Evolutionary conservation across 805 yeast species (phyloP).

Genomic region (Komagataella phaffii): DNA sequence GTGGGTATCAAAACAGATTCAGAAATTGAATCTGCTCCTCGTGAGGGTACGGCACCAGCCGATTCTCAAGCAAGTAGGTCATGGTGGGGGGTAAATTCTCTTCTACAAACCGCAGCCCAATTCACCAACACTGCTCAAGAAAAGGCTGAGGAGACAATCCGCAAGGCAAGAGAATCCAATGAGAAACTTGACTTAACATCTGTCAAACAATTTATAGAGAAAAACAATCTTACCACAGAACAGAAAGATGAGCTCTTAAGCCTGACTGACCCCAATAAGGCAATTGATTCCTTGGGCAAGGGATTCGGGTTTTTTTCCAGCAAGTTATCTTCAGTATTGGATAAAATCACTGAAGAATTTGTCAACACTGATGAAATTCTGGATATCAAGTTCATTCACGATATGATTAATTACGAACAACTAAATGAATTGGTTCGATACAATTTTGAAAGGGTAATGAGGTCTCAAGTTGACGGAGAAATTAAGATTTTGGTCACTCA

Average conservation of each 20-base stretch:
- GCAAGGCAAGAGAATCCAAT: conserved; percentile 24
- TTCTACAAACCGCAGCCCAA: neutral
- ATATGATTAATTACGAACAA: conserved; percentile 38
- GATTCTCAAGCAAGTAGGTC: neutral
- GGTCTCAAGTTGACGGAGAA: conserved; percentile 64
- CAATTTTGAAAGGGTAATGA: conserved; percentile 50
- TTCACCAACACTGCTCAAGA: conserved; percentile 24
- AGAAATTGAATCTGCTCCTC: neutral
- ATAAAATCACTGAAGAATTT: conserved; percentile 16
- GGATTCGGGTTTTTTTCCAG: conserved; percentile 17
- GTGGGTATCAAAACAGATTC: neutral
- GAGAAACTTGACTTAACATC: neutral
- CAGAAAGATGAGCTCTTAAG: conserved; percentile 16
- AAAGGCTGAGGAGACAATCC: conserved; percentile 35
- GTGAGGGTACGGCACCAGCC: conserved; percentile 2
- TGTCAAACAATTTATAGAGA: neutral
- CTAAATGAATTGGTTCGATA: conserved; percentile 32
- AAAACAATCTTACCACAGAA: neutral
- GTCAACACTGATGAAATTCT: conserved; percentile 33
- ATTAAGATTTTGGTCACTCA: conserved; percentile 49
- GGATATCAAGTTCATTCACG: conserved; percentile 54
- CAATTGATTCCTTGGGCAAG: conserved; percentile 21
- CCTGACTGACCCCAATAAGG: conserved; percentile 18
- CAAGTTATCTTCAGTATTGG: conserved; percentile 24
- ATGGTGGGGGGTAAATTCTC: neutral